Conservation (phyloP, 2,329 filamentous ascomycete species). For the Cyphellophora attinorum region DNA sequence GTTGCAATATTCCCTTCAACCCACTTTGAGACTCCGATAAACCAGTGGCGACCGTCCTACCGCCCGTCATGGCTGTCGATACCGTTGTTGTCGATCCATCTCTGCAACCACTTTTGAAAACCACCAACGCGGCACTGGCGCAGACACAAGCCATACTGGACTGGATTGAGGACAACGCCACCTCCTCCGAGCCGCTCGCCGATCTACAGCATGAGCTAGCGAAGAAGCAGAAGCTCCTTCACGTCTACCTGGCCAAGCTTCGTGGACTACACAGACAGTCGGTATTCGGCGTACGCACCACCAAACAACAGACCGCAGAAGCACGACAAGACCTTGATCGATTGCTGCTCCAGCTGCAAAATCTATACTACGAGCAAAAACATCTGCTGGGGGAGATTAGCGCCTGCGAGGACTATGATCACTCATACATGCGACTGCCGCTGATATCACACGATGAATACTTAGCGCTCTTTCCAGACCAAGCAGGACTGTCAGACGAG, state of each 20-base stretch:
- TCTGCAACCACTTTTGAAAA: constrained; percentile 59
- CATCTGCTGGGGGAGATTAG: constrained; percentile 83
- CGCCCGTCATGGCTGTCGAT: constrained; percentile 41
- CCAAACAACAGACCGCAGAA: constrained; percentile 77
- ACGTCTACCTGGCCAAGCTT: constrained; percentile 68
- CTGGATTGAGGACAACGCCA: constrained; percentile 45
- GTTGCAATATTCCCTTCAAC: too few relatives aligned
- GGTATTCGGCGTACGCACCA: constrained; percentile 70
- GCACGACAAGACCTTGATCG: constrained; percentile 84
- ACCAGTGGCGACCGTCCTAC: too few relatives aligned
- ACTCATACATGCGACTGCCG: constrained; percentile 79
- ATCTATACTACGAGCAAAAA: constrained; percentile 90
- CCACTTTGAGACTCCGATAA: too few relatives aligned
- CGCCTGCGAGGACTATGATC: constrained; percentile 84
- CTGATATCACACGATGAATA: constrained; percentile 79
- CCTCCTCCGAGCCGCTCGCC: constrained; percentile 36
- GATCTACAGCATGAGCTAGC: constrained; percentile 49
- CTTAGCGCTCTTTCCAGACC: constrained; percentile 63
- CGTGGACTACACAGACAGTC: constrained; percentile 76
- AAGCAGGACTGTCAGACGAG: constrained; percentile 62
- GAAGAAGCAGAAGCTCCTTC: constrained; percentile 69
- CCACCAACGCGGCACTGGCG: constrained; percentile 62
- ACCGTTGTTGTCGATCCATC: constrained; percentile 54
- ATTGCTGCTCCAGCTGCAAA: constrained; percentile 85
- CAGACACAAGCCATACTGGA: constrained; percentile 54